Evolutionary conservation across 768 basidiomycete species (phyloP).

Genomic region (Fomitopsis pulvina): DNA sequence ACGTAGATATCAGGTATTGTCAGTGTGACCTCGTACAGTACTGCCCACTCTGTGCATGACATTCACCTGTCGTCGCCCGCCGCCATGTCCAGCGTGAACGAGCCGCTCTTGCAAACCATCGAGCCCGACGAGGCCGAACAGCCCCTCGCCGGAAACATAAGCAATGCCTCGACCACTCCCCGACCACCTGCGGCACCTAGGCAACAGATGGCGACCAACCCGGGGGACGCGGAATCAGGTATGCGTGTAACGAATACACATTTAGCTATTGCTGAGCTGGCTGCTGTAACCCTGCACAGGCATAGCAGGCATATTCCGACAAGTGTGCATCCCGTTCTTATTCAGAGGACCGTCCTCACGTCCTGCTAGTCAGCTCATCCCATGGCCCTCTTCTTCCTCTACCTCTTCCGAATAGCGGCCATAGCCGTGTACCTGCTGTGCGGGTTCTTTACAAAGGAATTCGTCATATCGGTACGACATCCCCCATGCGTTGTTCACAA

Average conservation of each 20-base stretch:
- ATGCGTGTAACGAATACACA: constrained; percentile 15
- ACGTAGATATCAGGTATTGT: not conserved
- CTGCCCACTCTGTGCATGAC: not conserved
- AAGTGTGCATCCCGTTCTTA: constrained; percentile 36
- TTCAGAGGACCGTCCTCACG: not conserved
- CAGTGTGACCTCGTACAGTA: not conserved
- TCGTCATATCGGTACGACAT: constrained; percentile 79
- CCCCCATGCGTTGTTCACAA: not conserved
- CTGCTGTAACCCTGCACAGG: constrained; percentile 2
- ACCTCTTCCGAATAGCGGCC: constrained; percentile 83
- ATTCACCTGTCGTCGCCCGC: not conserved
- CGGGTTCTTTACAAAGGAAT: constrained; percentile 84
- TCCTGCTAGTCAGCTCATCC: constrained; percentile 70
- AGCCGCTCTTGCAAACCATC: constrained; percentile 70
- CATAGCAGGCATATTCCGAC: constrained; percentile 71
- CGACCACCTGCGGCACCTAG: constrained; percentile 29
- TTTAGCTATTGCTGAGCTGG: not conserved
- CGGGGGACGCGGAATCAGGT: constrained; percentile 75
- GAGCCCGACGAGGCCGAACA: constrained; percentile 70
- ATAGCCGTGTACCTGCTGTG: constrained; percentile 90
- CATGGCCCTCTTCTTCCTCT: constrained; percentile 79
- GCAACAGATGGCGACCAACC: constrained; percentile 44
- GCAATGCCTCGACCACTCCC: constrained; percentile 23
- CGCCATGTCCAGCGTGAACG: constrained; percentile 45
- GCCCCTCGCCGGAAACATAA: constrained; percentile 30